phyloP scores from a whole-genome alignment of 768 basidiomycete species.

The Neoboletus subvelutipes region DNA sequence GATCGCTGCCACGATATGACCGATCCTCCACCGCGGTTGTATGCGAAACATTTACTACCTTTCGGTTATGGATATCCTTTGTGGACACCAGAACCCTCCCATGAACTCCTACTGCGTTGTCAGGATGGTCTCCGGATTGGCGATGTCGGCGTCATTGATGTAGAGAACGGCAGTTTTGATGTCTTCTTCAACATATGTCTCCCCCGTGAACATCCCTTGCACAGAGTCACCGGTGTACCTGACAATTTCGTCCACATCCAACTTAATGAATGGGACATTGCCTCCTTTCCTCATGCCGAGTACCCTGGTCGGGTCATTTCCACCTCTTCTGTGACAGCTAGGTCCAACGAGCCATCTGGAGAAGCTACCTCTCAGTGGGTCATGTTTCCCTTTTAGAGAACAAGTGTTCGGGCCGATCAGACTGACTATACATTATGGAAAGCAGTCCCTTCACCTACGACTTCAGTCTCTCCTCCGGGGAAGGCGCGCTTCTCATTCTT shows the following conservation, averaged over 20 bases:
- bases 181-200: constrained; percentile 39
- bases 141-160: constrained; percentile 35
- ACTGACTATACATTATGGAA: background rate
- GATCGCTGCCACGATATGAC: background rate
- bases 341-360: background rate
- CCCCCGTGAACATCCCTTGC: constrained; percentile 29
- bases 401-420: background rate
- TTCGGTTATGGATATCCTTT: constrained; percentile 31
- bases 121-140: constrained; percentile 32
- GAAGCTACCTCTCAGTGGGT: constrained; percentile 1
- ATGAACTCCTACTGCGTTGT: background rate
- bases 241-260: constrained; percentile 25
- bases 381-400: background rate
- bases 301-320: constrained; percentile 14
- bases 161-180: constrained; percentile 33
- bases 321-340: constrained; percentile 11
- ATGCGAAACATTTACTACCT: constrained; percentile 14
- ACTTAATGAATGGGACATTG: constrained; percentile 8
- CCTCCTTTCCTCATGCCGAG: constrained; percentile 10
- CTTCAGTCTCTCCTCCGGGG: constrained; percentile 10
- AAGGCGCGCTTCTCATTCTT: constrained; percentile 33
- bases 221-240: constrained; percentile 22
- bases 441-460: constrained; percentile 5
- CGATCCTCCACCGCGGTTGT: constrained; percentile 9
- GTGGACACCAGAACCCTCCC: constrained; percentile 34